phyloP scores from a whole-genome alignment of 768 basidiomycete genomes.

The Galerina marginata region DNA sequence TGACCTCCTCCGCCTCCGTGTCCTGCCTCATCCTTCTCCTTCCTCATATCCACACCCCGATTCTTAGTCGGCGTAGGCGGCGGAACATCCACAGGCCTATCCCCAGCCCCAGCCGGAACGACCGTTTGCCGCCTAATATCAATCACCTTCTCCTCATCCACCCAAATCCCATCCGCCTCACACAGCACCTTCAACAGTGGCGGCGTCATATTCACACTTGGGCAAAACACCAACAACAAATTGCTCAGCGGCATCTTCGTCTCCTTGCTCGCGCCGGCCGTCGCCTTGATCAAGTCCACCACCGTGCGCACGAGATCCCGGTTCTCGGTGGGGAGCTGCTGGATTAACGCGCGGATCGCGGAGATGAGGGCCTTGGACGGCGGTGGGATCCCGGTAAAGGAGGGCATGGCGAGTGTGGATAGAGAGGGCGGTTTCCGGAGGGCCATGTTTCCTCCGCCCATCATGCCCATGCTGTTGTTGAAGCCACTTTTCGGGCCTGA shows the following conservation, averaged over 20 bases:
- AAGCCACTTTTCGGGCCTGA: slow-evolving; percentile 41
- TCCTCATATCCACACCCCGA: not conserved
- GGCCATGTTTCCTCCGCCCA: slow-evolving; percentile 10
- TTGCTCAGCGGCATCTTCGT: slow-evolving; percentile 96
- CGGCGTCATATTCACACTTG: slow-evolving; percentile 82
- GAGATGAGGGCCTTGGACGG: slow-evolving; percentile 64
- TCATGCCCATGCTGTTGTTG: slow-evolving; percentile 23
- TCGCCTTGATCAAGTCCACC: slow-evolving; percentile 77
- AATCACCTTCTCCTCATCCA: slow-evolving; percentile 33
- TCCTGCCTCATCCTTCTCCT: slow-evolving; percentile 36
- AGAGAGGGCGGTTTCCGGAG: slow-evolving; percentile 82
- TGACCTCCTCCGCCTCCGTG: slow-evolving; percentile 35
- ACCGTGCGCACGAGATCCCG: slow-evolving; percentile 85
- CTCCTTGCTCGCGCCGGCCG: slow-evolving; percentile 65
- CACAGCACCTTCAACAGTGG: slow-evolving; percentile 73
- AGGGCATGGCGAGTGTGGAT: slow-evolving; percentile 78
- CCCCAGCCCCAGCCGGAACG: not conserved
- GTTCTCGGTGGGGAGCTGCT: slow-evolving; percentile 78
- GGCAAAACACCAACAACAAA: slow-evolving; percentile 85
- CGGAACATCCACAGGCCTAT: not conserved
- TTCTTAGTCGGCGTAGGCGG: not conserved
- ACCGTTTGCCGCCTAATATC: slow-evolving; percentile 31
- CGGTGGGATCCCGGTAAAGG: slow-evolving; percentile 61
- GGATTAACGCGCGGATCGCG: slow-evolving; percentile 66
- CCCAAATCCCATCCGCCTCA: slow-evolving; percentile 75